Base-by-base conservation (phyloP, 805 yeast species). In the Grigorovia transvaalensis region DNA sequence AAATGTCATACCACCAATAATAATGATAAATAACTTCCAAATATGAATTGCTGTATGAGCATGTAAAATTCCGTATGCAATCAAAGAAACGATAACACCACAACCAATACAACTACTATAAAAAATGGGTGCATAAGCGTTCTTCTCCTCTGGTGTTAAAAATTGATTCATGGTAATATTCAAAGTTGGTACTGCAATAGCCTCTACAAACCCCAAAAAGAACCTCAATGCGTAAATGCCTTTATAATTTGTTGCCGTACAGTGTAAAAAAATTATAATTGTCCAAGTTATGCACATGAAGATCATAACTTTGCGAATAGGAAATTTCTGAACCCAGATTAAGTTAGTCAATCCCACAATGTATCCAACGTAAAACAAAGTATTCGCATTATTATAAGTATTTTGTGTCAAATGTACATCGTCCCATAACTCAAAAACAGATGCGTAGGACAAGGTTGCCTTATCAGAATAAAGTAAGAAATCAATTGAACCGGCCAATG, bases 1-100 rank as follows among this genome's bases (percentile, higher is more conserved):
- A 20, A 80, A 66, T 0, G 85, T 78, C 44, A 78, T 61, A 13
- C 79, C 75, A 48, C 85, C 88, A 50, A 77, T 72, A 48, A 80
- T 75, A 38, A 81, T 74, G 64, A 74, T 76, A 51, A 80, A 74
- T 17, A 81, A 60, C 57, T 77, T 75, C 85, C 86, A 83, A 12
- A 68, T 54, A 23, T 69, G 60, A 27, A 70, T 59, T 8, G 56
- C 11, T 0, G 67, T 46, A 20, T 62, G 47, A 11, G 55, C 56
- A 50, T 62, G 63, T 8, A 71, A 46, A 5, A 70, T 68, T 55
- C 74, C 75, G 53, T 68, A 71, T 0, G 76, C 71, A 49, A 77
- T 74, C 58, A 77, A 75, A 5, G 79, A 80, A 33, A 76, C 73
- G 12, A 81, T 80, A 45, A 80, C 75, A 1, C 78, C 71, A 13